Conservation (phyloP, 2,329 filamentous ascomycete species). For the Aspergillus hortae region DNA sequence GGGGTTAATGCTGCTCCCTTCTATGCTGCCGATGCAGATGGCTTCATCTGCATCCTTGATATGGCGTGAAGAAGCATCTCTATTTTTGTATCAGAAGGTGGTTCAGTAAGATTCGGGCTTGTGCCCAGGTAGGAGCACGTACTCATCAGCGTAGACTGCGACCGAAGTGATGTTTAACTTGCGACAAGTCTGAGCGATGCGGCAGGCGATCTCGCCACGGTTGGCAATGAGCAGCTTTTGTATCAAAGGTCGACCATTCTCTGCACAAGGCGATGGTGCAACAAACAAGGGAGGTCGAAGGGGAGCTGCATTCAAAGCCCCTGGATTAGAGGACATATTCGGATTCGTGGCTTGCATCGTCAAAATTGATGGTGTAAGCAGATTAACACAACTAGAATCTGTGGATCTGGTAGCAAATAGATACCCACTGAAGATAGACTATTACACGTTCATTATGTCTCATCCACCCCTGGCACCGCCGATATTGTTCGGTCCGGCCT, state of each 20-base stretch:
- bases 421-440: too few relatives aligned
- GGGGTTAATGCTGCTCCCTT: conserved; percentile 7
- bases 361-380: too few relatives aligned
- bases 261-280: conserved; percentile 11
- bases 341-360: too few relatives aligned
- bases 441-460: too few relatives aligned
- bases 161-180: conserved; percentile 20
- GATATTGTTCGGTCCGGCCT: too few relatives aligned
- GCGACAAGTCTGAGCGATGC: conserved; percentile 22
- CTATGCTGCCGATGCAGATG: conserved; percentile 23
- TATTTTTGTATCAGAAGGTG: conserved; percentile 14
- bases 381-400: too few relatives aligned
- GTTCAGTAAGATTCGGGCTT: conserved; percentile 7
- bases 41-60: conserved; percentile 32
- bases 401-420: too few relatives aligned
- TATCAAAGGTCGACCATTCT: conserved; percentile 13
- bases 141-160: conserved; percentile 8
- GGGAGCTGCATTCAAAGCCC: conserved; percentile 7
- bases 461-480: too few relatives aligned
- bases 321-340: too few relatives aligned
- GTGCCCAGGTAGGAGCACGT: background rate
- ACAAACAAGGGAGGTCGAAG: conserved; percentile 15
- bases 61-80: conserved; percentile 27
- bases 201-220: conserved; percentile 28
- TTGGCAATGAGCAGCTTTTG: conserved; percentile 8